Base-by-base conservation (phyloP, 176 grass and related monocot species). In the Echinochloa phyllopogon region DNA sequence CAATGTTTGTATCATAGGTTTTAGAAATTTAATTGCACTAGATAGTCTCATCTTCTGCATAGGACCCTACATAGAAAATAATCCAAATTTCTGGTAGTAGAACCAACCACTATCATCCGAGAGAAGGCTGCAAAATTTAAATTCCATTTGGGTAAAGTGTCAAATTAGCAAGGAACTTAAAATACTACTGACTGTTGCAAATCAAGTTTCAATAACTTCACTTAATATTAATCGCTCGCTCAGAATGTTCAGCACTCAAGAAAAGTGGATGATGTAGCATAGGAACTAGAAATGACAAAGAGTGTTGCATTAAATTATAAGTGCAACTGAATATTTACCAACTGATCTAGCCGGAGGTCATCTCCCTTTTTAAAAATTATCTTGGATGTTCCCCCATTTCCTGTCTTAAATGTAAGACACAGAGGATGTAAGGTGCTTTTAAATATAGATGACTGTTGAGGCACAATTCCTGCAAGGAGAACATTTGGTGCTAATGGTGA, bases 301-400 rank as follows among this genome's bases (percentile, higher is more conserved):
- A 49, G 13, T 12, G 47, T 14, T 49, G 47, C 47, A 49, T 49
- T 56, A 4, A 56, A 56, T 2, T 56, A 56, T 8, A 2, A 29
- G 24, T 4, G 14, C 59, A 29, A 27, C 16, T 57, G 55, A 24
- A 4, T 29, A 86, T 7, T 15, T 94, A 97, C 95, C 90, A 97
- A 81, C 65, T 94, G 95, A 93, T 97, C 95, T 86, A 91, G 88
- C 21, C 92, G 92, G 83, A 94, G 92, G 77, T 94, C 92, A 82
- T 94, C 95, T 12, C 95, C 95, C 75, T 94, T 97, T 83, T 97
- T 97, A 55, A 82, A 97, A 56, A 94, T 94, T 38, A 94, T 80
- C 84, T 91, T 97, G 38, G 86, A 94, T 81, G 84, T 91, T 82
- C 81, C 73, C 58, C 86, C 90, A 76, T 82, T 97, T 82, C 48